These are phyloP conservation scores for Pinus tabuliformis DNA, from an alignment of 75 land plant species.

Conservation along the genomic window DNA sequence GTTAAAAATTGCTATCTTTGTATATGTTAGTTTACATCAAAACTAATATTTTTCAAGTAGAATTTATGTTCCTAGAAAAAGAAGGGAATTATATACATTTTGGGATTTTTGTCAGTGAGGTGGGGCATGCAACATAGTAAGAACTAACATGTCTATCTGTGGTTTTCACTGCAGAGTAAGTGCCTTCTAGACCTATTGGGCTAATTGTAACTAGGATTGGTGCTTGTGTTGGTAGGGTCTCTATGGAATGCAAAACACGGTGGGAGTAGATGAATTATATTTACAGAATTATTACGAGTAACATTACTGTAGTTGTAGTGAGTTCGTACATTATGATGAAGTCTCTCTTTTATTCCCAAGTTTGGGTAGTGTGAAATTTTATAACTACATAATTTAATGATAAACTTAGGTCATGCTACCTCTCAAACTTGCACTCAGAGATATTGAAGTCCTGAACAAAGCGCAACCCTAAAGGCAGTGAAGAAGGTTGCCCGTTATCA, in stretches of 20 bases:
- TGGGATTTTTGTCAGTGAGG: not conserved
- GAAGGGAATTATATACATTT: not conserved
- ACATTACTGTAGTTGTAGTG: no score
- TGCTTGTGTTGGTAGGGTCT: not conserved
- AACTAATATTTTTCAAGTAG: not conserved
- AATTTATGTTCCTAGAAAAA: not conserved
- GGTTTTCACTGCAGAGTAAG: not conserved
- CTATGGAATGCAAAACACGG: not conserved
- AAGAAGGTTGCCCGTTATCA: no score
- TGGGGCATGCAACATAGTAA: not conserved
- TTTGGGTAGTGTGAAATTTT: no score
- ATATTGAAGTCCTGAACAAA: no score
- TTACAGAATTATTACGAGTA: no score
- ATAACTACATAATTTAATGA: no score
- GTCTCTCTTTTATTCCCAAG: no score
- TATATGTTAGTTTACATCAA: not conserved
- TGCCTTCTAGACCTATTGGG: not conserved
- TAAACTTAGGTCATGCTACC: no score
- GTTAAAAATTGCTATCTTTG: not conserved
- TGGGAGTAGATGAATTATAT: no score
- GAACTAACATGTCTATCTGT: not conserved
- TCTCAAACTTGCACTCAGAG: no score
- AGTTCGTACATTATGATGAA: no score
- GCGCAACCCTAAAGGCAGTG: no score
- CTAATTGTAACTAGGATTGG: not conserved